phyloP scores from a whole-genome alignment of 352 stramenopile species.

The Globisporangium solare region DNA sequence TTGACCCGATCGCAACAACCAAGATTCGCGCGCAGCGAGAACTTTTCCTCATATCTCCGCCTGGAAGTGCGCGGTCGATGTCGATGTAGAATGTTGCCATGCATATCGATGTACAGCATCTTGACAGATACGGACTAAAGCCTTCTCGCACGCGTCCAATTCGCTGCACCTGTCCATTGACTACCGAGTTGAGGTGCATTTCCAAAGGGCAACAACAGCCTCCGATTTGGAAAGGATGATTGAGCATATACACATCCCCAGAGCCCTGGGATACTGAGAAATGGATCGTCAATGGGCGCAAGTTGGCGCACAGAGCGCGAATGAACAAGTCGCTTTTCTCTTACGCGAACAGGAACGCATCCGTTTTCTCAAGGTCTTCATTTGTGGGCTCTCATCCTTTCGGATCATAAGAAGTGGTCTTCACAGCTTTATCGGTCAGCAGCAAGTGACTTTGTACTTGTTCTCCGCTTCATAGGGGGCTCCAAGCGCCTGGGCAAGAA shows the following conservation, averaged over 20 bases:
- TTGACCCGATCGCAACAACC: slow-evolving; percentile 55
- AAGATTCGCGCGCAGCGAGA: slow-evolving; percentile 47
- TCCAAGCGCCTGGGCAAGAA: slow-evolving; percentile 40
- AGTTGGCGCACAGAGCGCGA: slow-evolving; percentile 35
- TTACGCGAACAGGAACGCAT: slow-evolving; percentile 41
- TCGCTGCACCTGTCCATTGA: slow-evolving; percentile 15
- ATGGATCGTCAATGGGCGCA: slow-evolving; percentile 44
- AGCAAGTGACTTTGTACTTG: slow-evolving; percentile 53
- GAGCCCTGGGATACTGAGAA: slow-evolving; percentile 29
- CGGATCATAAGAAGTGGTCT: slow-evolving; percentile 34
- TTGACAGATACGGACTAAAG: slow-evolving; percentile 44
- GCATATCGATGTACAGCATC: slow-evolving; percentile 36
- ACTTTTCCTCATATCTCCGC: slow-evolving; percentile 51
- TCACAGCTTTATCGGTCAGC: slow-evolving; percentile 42
- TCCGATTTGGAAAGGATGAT: slow-evolving; percentile 32
- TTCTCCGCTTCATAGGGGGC: slow-evolving; percentile 50
- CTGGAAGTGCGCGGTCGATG: slow-evolving; percentile 42
- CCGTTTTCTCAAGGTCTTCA: slow-evolving; percentile 40
- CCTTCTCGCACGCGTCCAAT: slow-evolving; percentile 48
- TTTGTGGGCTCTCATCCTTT: slow-evolving; percentile 41
- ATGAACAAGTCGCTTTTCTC: slow-evolving; percentile 35
- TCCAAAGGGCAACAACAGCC: slow-evolving; percentile 37
- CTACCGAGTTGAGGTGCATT: slow-evolving; percentile 33
- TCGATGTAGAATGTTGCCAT: slow-evolving; percentile 59
- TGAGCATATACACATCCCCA: slow-evolving; percentile 42